Conservation (phyloP, 2,329 filamentous ascomycete genomes). For the Xylaria polymorpha region DNA sequence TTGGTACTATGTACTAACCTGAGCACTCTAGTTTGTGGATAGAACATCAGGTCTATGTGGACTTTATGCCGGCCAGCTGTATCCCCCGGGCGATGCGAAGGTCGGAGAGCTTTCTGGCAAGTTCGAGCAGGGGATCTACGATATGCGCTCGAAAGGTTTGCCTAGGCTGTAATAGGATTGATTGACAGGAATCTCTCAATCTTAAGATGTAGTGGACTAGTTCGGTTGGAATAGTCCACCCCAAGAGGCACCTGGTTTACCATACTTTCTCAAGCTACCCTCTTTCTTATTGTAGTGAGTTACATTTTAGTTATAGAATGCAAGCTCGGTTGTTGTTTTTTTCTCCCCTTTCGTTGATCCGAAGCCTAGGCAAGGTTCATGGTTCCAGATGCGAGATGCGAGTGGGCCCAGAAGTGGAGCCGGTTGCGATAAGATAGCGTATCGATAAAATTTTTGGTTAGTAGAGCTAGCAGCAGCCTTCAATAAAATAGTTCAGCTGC, state of each 20-base stretch:
- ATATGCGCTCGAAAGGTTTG: conserved; percentile 24
- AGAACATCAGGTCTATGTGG: conserved; percentile 39
- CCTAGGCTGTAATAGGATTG: conserved; percentile 25
- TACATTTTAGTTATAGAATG: no score
- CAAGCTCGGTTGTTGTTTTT: no score
- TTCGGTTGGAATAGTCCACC: no score
- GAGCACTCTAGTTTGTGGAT: conserved; percentile 36
- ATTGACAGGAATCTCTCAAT: background rate
- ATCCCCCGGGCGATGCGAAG: conserved; percentile 37
- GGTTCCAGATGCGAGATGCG: no score
- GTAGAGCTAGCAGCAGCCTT: conserved; percentile 14
- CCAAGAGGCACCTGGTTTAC: no score
- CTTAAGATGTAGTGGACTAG: no score
- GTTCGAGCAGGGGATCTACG: conserved; percentile 41
- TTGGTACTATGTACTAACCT: conserved; percentile 25
- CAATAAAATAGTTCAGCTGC: conserved; percentile 18
- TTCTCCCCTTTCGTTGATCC: no score
- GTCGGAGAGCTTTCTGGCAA: conserved; percentile 28
- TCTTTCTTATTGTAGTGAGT: no score
- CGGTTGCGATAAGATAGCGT: background rate
- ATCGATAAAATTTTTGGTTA: conserved; percentile 41
- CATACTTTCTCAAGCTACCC: no score
- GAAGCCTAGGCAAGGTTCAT: no score
- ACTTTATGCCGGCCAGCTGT: conserved; percentile 40
- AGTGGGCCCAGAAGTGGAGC: background rate